phyloP scores from a whole-genome alignment of 306 rosid species.

The Neltuma alba region DNA sequence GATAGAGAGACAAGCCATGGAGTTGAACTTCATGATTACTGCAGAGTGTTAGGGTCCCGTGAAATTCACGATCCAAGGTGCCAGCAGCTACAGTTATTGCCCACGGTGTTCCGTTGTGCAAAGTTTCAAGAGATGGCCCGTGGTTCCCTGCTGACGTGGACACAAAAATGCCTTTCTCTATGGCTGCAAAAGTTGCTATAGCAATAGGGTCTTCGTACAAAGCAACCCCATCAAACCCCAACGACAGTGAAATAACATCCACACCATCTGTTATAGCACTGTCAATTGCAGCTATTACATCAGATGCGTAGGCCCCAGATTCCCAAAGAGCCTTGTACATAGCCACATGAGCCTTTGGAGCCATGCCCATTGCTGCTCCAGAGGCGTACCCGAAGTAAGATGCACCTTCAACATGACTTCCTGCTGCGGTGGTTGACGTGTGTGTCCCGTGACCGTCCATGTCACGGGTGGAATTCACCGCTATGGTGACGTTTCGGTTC shows the following conservation, averaged over 20 bases:
- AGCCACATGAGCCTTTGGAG: conserved; percentile 70
- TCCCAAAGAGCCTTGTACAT: conserved; percentile 81
- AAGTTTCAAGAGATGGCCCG: conserved; percentile 47
- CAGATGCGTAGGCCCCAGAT: conserved; percentile 47
- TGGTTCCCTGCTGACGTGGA: conserved; percentile 72
- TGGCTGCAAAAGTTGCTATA: conserved; percentile 73
- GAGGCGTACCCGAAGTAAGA: conserved; percentile 72
- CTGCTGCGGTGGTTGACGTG: conserved; percentile 75
- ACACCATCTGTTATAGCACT: conserved; percentile 74
- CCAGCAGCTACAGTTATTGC: conserved; percentile 78
- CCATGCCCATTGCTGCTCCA: conserved; percentile 62
- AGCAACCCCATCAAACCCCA: conserved; percentile 46
- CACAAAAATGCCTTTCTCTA: conserved; percentile 67
- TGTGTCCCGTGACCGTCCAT: conserved; percentile 84
- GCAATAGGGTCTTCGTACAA: conserved; percentile 74
- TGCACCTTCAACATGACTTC: conserved; percentile 51
- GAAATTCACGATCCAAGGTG: conserved; percentile 60
- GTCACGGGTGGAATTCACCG: conserved; percentile 71
- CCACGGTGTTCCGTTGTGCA: conserved; percentile 87
- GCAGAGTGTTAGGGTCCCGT: conserved; percentile 45
- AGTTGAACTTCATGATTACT: conserved; percentile 38
- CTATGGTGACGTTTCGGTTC: conserved; percentile 41
- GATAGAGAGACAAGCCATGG: conserved; percentile 56
- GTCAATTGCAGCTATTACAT: conserved; percentile 74
- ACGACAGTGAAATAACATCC: conserved; percentile 70